Base-by-base conservation (phyloP, 495 filamentous ascomycete species). In the Jackrogersella minutella region DNA sequence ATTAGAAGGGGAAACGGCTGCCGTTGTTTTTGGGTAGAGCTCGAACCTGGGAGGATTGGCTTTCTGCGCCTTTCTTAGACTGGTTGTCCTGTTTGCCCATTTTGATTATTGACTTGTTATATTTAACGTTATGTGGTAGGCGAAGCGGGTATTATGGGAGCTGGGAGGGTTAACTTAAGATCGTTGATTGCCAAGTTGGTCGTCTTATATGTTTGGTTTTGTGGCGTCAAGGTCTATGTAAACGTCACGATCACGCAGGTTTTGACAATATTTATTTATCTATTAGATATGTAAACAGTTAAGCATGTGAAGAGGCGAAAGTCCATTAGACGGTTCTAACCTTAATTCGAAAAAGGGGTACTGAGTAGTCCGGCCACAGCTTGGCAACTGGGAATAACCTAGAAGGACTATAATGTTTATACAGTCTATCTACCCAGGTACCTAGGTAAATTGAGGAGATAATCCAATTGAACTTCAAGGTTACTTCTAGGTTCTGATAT, bases 31-130 rank as follows among this genome's bases (percentile, higher is more conserved):
- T 0, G 10, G 1, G 34, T 31, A 5, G 34, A 22, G 17, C 3
- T 33, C 68, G 3, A n/a, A 74, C 71, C 61, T 69, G 65, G 0
- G 37, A 19, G 2, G 71, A 66, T n/a, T 72, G 65, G 49, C 72
- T 66, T 28, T 46, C 16, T 4, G 60, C 44, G 57, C 56, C 62
- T 9, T 52, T 41, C 16, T 57, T 59, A 7, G 61, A 47, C 62
- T 51, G n/a, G n/a, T n/a, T 63, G 16, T 39, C 11, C 24, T 58
- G 11, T 47, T 54, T 59, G 3, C 30, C 62, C 62, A 65, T 65
- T 0, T 43, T 52, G 44, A 40, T 4, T 34, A 3, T 16, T 22
- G 9, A 10, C 21, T 30, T 36, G 21, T n/a, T n/a, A 17, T 2
- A 6, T 10, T 30, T 30, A 13, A 11, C 37, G 13, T 30, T 36